Percentiles rank a stretch among this genome's conserved stretches.
Evolutionary conservation across 345 rosid species (phyloP).

Genomic region (Bruguiera gymnorhiza): DNA sequence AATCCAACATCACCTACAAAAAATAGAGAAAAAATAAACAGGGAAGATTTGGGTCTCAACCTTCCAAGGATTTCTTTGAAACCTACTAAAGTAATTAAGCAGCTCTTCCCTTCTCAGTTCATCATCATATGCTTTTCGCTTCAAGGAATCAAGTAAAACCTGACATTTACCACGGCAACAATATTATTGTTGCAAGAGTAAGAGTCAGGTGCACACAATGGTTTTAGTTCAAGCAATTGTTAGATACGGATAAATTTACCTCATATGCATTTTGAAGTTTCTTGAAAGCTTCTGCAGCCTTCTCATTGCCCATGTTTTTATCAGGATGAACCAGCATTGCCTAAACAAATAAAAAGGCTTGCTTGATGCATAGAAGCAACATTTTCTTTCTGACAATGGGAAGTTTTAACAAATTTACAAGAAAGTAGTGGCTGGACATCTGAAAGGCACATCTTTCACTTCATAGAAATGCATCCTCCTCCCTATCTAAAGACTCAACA

Average conservation of each 20-base stretch:
- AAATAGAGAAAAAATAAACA: constrained; percentile 25
- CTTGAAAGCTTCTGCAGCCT: constrained; percentile 98
- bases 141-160: constrained; percentile 83
- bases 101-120: constrained; percentile 89
- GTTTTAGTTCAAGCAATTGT: constrained; percentile 1
- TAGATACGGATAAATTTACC: constrained; percentile 37
- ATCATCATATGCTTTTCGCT: constrained; percentile 86
- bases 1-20: neutral
- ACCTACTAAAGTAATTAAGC: constrained; percentile 74
- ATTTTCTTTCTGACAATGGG: neutral
- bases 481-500: neutral
- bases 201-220: neutral
- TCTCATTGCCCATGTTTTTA: constrained; percentile 96
- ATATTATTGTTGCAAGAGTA: neutral
- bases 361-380: constrained; percentile 1
- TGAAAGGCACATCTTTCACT: neutral
- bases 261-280: constrained; percentile 98
- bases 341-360: constrained; percentile 38
- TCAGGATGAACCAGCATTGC: constrained; percentile 99
- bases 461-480: neutral
- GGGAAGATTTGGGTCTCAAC: constrained; percentile 32
- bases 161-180: constrained; percentile 11
- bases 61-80: constrained; percentile 75
- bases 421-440: no score
- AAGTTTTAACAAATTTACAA: no score